Evolutionary conservation across 208 protist species (phyloP).

Genomic region (Acanthamoeba culbertsoni): DNA sequence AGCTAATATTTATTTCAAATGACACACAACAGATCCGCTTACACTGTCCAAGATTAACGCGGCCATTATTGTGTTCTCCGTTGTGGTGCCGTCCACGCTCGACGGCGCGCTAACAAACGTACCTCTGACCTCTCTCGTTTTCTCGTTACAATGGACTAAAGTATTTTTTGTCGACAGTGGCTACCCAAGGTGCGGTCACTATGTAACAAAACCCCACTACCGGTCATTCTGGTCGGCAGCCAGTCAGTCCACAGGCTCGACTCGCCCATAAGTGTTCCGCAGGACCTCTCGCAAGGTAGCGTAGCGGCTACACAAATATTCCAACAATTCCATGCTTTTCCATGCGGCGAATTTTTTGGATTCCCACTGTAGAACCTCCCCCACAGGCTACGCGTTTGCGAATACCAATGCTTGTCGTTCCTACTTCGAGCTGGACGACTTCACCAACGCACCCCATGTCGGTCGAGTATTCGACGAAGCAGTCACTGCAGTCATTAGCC

Average conservation of each 20-base stretch:
- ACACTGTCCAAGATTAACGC: not conserved
- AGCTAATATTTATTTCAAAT: not conserved
- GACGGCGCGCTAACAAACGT: not conserved
- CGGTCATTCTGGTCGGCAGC: not conserved
- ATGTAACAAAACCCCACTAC: not conserved
- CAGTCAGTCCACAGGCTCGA: not conserved
- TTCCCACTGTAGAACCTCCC: not conserved
- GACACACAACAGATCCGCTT: not conserved
- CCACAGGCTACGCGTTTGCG: not conserved
- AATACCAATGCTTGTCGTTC: not conserved
- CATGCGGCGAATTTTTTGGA: not conserved
- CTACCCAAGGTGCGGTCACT: slow-evolving; percentile 3
- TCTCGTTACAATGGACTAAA: not conserved
- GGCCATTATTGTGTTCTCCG: not conserved
- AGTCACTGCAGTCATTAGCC: not conserved
- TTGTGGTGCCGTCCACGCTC: not conserved
- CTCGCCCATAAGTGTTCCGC: not conserved
- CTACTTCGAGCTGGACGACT: not conserved
- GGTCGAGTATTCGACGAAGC: not conserved
- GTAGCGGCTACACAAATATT: not conserved
- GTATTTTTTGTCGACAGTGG: not conserved
- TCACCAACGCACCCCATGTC: not conserved
- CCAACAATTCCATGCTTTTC: too few relatives aligned
- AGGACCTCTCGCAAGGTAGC: not conserved
- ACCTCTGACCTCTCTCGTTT: not conserved